A percentile compares a stretch with the other conserved stretches of the same genome.
These are phyloP conservation scores for Hemileia vastatrix DNA, from an alignment of 1,284 basidiomycete species.

Conservation along the genomic window DNA sequence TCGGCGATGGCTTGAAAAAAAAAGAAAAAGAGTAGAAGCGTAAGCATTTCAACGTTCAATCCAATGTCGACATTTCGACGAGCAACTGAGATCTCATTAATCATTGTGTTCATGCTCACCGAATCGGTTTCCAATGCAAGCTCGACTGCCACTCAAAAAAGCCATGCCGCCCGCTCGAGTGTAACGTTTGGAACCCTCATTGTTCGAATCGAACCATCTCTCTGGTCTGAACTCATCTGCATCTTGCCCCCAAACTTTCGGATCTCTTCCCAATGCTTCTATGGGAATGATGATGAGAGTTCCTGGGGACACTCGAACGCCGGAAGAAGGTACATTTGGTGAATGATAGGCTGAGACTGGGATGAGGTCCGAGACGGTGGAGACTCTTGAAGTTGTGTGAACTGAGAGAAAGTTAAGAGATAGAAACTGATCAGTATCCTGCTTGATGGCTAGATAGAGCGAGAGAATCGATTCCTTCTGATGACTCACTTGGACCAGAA, in stretches of 20 bases:
- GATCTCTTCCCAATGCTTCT: constrained; percentile 38
- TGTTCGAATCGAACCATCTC: constrained; percentile 50
- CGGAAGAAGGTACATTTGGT: background rate
- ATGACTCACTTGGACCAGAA: no score
- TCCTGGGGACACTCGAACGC: constrained; percentile 4
- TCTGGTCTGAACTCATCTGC: constrained; percentile 53
- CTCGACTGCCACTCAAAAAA: constrained; percentile 48
- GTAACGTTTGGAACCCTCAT: constrained; percentile 20
- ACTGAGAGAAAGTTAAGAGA: no score
- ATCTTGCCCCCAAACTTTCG: constrained; percentile 54
- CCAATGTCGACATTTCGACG: background rate
- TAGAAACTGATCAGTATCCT: no score
- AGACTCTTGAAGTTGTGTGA: background rate
- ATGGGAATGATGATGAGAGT: background rate
- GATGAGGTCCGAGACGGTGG: no score
- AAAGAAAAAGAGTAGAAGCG: background rate
- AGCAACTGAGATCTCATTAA: background rate
- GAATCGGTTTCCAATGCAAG: constrained; percentile 48
- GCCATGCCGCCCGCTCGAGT: constrained; percentile 43
- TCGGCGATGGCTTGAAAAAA: background rate
- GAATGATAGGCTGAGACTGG: background rate
- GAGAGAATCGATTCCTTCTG: no score
- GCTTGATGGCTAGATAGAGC: no score
- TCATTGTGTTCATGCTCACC: constrained; percentile 17
- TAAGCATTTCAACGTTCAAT: background rate